These are phyloP conservation scores for Uromyces viciae-fabae DNA, from an alignment of 1,284 basidiomycete species.

Conservation along the genomic window DNA sequence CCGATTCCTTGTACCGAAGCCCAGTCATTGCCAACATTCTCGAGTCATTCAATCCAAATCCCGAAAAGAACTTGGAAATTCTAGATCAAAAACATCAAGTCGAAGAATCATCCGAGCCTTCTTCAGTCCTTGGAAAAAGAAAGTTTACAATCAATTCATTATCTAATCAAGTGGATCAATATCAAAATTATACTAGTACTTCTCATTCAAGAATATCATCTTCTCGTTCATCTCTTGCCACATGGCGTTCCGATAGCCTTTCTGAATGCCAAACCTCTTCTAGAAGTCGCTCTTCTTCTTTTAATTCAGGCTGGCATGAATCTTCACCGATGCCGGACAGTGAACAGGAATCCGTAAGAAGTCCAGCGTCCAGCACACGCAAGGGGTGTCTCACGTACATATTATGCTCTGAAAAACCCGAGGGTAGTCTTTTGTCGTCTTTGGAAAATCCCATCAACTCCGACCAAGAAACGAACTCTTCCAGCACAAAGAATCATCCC, in stretches of 20 bases:
- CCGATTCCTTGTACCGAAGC: conserved; percentile 29
- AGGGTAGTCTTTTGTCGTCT: background rate
- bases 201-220: conserved; percentile 3
- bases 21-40: conserved; percentile 27
- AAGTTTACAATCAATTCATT: background rate
- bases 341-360: background rate
- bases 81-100: background rate
- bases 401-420: background rate
- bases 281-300: conserved; percentile 3
- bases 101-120: background rate
- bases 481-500: background rate
- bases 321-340: background rate
- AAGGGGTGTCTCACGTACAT: conserved; percentile 23
- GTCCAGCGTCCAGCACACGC: background rate
- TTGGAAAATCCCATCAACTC: background rate
- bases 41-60: conserved; percentile 37
- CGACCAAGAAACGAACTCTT: background rate
- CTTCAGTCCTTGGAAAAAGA: conserved; percentile 10
- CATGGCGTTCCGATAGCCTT: background rate
- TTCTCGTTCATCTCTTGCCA: background rate
- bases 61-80: conserved; percentile 6
- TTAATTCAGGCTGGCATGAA: background rate
- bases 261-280: background rate
- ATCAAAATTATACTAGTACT: background rate
- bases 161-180: background rate